Base-by-base conservation (phyloP, 169 alveolate genomes). In the Cryptosporidium sp. region DNA sequence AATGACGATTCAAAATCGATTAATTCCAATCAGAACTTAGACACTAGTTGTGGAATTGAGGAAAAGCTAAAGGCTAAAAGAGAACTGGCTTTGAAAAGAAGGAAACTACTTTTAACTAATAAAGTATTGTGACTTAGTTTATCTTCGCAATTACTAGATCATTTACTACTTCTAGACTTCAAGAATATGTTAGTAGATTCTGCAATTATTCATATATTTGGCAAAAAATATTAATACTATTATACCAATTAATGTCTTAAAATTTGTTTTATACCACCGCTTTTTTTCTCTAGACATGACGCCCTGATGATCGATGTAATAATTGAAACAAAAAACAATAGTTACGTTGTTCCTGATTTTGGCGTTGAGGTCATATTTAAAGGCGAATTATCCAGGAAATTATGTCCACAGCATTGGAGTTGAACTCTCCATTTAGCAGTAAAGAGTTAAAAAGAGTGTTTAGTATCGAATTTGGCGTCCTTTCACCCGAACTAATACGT, bases 381-480 rank as follows among this genome's bases (percentile, higher is more conserved):
- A 70, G 39, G 73, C 21, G 14, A 16, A 39, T 67, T 67, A 7
- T 29, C 7, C 56, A 37, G 52, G 18, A 53, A 45, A 73, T 12
- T 56, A 80, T 80, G 89, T 72, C 91, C 61, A 72, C 71, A 35
- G 62, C 95, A 69, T 86, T 93, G 69, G 97, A 95, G 85, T 87
- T 95, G 67, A 95, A 95, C 86, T 87, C 91, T 65, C 97, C 97
- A 52, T 95, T 91, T 72, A 94, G 97, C 45, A 93, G 94, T 45
- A 94, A 95, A 72, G 97, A 95, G 70, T 93, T 95, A 73, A 95
- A 95, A 92, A 93, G 93, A 91, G 94, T 95, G 29, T 94, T 94
- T 75, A 84, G 94, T 67, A 91, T 95, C 1, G 97, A 95, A 84
- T 94, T 95, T 75, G 97, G 97, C n/a, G 94, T 95, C 16, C 87